Evolutionary conservation across 176 grass and related monocot genomes (phyloP), one percentile per base, ranked within the genome.

Genomic region (Bolboschoenus planiculmis): DNA sequence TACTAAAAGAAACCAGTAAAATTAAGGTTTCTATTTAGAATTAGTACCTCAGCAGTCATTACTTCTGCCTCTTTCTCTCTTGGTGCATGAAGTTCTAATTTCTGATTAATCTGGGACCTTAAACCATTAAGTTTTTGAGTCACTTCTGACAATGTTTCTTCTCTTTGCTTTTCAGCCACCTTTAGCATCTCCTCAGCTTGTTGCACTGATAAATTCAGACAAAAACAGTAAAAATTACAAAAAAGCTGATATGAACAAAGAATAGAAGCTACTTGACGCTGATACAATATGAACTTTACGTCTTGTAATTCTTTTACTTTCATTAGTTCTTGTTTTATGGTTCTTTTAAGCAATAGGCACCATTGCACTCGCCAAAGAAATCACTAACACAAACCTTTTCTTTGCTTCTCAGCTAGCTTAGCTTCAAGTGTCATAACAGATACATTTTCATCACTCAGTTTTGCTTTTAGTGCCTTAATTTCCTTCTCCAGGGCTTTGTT

Each of bases 401-500:
- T n/a, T 88, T 98, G 67, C 89, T 84, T 84, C 83, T 98, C 92
- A 87, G 86, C 60, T 76, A 80, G 53, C 79, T 90, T 89, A 44
- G 86, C 61, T 10, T 70, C 90, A 68, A 95, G 84, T 30, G 85
- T 46, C 79, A 76, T 82, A 20, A 88, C 77, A 56, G 86, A 80
- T 36, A 87, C 57, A 71, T 40, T 83, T 80, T 87, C 78, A 70
- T 91, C 90, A 68, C 62, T 87, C 68, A 92, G 83, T 81, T 95
- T 92, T 73, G 79, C 78, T 81, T 88, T 98, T 15, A 79, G 66
- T 75, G 87, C 75, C 84, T 98, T 98, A 10, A 91, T 84, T 79
- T 93, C 90, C 86, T 93, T 98, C 86, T 98, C 95, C 40, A 88
- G n/a, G 65, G 74, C 63, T 93, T 91, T 98, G 73, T 86, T 81